Conservation (phyloP, 352 stramenopile species). For the Phytopythium aichiense region DNA sequence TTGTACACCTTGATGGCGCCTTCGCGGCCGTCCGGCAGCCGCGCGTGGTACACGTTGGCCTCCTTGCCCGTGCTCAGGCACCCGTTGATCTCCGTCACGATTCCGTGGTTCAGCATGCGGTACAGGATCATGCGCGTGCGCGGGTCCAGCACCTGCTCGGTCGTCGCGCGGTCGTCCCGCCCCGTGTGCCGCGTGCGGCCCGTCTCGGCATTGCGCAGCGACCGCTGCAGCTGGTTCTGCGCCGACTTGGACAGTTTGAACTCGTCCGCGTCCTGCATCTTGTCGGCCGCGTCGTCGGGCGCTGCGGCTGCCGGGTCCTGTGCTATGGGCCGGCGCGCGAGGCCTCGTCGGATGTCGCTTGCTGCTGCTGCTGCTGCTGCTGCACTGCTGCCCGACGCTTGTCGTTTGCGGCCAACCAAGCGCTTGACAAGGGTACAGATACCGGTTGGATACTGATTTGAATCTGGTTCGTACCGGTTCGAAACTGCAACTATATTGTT, state of each 20-base stretch:
- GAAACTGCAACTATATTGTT: no score
- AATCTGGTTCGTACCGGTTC: no score
- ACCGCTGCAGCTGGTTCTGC: constrained; percentile 72
- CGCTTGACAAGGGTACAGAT: no score
- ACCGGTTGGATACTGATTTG: no score
- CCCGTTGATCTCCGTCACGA: constrained; percentile 97
- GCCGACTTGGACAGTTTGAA: constrained; percentile 76
- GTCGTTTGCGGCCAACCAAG: no score
- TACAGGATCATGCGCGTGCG: constrained; percentile 98
- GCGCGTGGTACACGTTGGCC: constrained; percentile 99
- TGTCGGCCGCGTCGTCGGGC: background rate
- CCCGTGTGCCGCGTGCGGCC: constrained; percentile 89
- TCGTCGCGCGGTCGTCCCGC: constrained; percentile 97
- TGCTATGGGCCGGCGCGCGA: no score
- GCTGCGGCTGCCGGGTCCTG: no score
- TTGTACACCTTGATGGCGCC: constrained; percentile 86
- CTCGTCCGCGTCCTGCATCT: constrained; percentile 59
- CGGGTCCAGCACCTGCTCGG: constrained; percentile 97
- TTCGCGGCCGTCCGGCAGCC: constrained; percentile 66
- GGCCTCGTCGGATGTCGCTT: no score
- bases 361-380: no score
- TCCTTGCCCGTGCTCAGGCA: constrained; percentile 99
- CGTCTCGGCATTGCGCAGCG: constrained; percentile 73
- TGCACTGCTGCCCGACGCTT: no score
- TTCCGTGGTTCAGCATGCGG: constrained; percentile 96